phyloP scores from a whole-genome alignment of 73 alveolate genomes.

The Tetrahymena elliotti region DNA sequence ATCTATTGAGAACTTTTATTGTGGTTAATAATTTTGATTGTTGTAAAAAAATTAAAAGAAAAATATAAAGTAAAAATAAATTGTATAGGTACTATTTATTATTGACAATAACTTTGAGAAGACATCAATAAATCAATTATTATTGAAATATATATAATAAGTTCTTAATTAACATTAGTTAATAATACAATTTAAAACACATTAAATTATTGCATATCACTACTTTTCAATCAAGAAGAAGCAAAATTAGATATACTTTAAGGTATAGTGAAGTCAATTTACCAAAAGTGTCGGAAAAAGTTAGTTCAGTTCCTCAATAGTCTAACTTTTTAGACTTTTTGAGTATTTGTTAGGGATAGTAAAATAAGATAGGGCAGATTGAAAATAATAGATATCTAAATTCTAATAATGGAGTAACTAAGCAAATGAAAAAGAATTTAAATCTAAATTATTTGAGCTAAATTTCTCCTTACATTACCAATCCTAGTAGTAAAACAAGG shows the following conservation, averaged over 20 bases:
- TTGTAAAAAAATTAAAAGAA: not conserved
- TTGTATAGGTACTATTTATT: not conserved
- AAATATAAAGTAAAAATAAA: not conserved
- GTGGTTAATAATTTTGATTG: not conserved
- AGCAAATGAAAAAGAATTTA: not conserved
- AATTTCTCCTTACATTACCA: not conserved
- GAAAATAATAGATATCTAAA: not conserved
- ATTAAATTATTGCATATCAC: too few relatives aligned
- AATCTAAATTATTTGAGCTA: not conserved
- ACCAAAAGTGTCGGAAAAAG: not conserved
- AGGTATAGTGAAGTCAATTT: not conserved
- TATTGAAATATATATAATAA: too few relatives aligned
- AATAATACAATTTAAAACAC: not conserved
- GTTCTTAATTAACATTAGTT: not conserved
- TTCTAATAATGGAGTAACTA: not conserved
- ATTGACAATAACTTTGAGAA: not conserved
- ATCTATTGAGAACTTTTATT: not conserved
- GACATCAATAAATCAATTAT: too few relatives aligned
- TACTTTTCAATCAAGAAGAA: too few relatives aligned
- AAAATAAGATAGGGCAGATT: not conserved
- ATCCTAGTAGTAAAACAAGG: not conserved
- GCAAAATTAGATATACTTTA: not conserved
- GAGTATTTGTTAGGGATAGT: not conserved
- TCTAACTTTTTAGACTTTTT: not conserved
- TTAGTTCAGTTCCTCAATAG: not conserved